Conservation (phyloP, 768 basidiomycete genomes). For the Rhodotorula diobovata region DNA sequence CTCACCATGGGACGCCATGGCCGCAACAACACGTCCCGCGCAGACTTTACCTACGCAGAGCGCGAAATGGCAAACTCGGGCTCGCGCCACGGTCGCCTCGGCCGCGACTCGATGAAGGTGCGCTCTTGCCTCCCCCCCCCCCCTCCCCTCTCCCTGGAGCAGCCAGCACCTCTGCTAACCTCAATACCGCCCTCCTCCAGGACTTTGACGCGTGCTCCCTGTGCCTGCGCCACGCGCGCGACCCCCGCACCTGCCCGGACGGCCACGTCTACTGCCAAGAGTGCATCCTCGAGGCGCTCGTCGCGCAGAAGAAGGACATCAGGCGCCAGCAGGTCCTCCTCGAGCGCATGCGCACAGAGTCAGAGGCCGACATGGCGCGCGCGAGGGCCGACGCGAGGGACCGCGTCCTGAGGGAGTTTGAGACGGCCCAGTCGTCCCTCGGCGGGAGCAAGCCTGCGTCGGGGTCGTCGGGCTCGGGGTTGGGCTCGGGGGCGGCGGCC, state of each 20-base stretch:
- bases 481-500: no score
- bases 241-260: slow-evolving; percentile 73
- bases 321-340: slow-evolving; percentile 80
- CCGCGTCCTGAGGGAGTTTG: slow-evolving; percentile 83
- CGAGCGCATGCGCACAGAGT: slow-evolving; percentile 67
- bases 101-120: slow-evolving; percentile 24
- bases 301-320: slow-evolving; percentile 85
- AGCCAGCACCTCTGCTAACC: not conserved
- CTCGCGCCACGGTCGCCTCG: slow-evolving; percentile 14
- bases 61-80: slow-evolving; percentile 13
- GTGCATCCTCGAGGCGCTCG: slow-evolving; percentile 78
- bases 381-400: slow-evolving; percentile 73
- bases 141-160: no score
- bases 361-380: slow-evolving; percentile 69
- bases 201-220: slow-evolving; percentile 78
- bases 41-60: slow-evolving; percentile 19
- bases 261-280: slow-evolving; percentile 94
- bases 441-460: slow-evolving; percentile 49
- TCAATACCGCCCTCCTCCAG: slow-evolving; percentile 57
- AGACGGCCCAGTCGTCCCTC: slow-evolving; percentile 73
- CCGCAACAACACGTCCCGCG: slow-evolving; percentile 16
- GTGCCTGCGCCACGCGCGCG: slow-evolving; percentile 75
- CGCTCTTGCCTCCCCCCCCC: not conserved
- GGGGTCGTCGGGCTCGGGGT: not conserved
- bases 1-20: slow-evolving; percentile 14